Percentiles rank a stretch among this genome's conserved stretches.
Evolutionary conservation across 2,329 filamentous ascomycete species (phyloP).

Genomic region (Magnaporthiopsis poae): DNA sequence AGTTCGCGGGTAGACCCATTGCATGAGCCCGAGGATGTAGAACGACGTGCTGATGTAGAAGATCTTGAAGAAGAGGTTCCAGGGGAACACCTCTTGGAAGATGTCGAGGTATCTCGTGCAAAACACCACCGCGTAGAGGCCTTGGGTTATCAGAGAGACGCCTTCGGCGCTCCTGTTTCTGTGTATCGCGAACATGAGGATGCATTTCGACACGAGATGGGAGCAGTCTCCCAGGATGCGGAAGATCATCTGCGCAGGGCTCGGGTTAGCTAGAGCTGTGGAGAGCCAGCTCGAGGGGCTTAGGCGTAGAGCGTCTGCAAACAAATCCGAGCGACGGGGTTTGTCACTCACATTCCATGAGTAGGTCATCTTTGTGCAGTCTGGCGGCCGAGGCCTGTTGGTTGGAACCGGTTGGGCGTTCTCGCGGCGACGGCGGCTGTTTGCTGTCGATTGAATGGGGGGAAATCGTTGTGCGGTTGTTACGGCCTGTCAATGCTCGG

Average conservation of each 20-base stretch:
- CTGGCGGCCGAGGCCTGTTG: not conserved
- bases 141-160: constrained; percentile 83
- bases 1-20: constrained; percentile 75
- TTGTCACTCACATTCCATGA: constrained; percentile 5
- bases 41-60: constrained; percentile 77
- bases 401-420: not conserved
- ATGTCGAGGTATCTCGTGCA: constrained; percentile 78
- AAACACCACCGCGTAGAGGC: constrained; percentile 80
- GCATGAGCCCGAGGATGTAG: constrained; percentile 83
- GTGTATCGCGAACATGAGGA: constrained; percentile 85
- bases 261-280: not conserved
- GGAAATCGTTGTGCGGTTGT: not conserved
- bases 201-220: constrained; percentile 77
- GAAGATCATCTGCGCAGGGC: constrained; percentile 44
- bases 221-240: constrained; percentile 75
- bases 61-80: constrained; percentile 78
- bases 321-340: not conserved
- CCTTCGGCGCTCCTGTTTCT: constrained; percentile 79
- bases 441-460: not conserved
- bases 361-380: constrained; percentile 1
- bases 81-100: constrained; percentile 47
- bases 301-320: not conserved
- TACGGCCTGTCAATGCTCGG: not conserved
- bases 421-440: not conserved
- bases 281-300: not conserved